Conservation (phyloP, 2,329 filamentous ascomycete species). For the Fusarium longipes region DNA sequence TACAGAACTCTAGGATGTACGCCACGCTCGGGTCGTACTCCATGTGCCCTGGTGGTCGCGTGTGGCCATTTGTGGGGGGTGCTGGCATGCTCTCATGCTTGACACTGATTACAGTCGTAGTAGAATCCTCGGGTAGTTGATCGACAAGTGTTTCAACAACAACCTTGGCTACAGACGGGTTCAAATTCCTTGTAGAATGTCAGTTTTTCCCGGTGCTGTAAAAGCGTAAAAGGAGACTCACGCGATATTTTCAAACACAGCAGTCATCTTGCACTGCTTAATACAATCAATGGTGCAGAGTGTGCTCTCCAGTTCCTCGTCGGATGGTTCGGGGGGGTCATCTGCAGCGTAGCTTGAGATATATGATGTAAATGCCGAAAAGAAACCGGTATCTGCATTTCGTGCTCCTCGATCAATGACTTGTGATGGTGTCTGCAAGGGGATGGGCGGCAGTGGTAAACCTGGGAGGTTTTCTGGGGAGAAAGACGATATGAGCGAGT, state of each 20-base stretch:
- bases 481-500: constrained; percentile 88
- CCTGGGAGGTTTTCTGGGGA: constrained; percentile 72
- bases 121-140: constrained; percentile 85
- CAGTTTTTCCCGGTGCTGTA: background rate
- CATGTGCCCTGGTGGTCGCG: constrained; percentile 55
- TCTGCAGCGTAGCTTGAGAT: constrained; percentile 99
- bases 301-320: constrained; percentile 96
- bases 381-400: constrained; percentile 82
- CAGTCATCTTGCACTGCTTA: constrained; percentile 85
- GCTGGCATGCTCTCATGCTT: constrained; percentile 83
- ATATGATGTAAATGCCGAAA: constrained; percentile 95
- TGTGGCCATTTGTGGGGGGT: constrained; percentile 66
- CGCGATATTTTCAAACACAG: constrained; percentile 85
- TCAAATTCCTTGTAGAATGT: constrained; percentile 51
- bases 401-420: constrained; percentile 89
- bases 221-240: constrained; percentile 56
- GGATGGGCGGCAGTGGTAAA: constrained; percentile 82
- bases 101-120: constrained; percentile 83
- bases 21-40: constrained; percentile 87
- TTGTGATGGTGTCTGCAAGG: constrained; percentile 89
- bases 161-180: constrained; percentile 47
- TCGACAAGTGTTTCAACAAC: constrained; percentile 77
- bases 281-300: constrained; percentile 95
- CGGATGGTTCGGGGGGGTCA: constrained; percentile 95
- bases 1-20: constrained; percentile 92